phyloP scores from a whole-genome alignment of 2,329 filamentous ascomycete species.

The Neofusicoccum ribis region DNA sequence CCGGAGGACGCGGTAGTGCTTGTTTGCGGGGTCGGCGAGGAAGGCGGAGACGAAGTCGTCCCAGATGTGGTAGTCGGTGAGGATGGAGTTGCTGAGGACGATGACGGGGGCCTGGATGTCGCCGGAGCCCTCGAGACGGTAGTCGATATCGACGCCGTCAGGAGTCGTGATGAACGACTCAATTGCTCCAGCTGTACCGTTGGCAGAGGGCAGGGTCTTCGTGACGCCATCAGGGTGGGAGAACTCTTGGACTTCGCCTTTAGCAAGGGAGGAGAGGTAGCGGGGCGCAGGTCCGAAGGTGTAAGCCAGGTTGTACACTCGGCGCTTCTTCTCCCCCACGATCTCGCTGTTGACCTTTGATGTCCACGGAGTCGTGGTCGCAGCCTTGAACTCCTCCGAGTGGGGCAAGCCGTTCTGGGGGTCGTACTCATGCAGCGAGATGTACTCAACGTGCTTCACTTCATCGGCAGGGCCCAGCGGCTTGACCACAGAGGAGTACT shows the following conservation, averaged over 20 bases:
- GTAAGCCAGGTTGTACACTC: slow-evolving; percentile 73
- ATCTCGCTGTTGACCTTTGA: slow-evolving; percentile 60
- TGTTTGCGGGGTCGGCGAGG: slow-evolving; percentile 53
- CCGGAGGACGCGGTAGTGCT: slow-evolving; percentile 70
- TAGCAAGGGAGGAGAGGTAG: slow-evolving; percentile 62
- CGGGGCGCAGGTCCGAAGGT: slow-evolving; percentile 74
- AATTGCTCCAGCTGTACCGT: slow-evolving; percentile 50
- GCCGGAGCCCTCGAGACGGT: slow-evolving; percentile 71
- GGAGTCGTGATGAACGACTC: slow-evolving; percentile 67
- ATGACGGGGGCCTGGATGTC: slow-evolving; percentile 69
- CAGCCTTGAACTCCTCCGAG: slow-evolving; percentile 54
- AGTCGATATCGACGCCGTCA: slow-evolving; percentile 70
- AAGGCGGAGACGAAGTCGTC: slow-evolving; percentile 69
- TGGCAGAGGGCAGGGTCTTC: slow-evolving; percentile 50
- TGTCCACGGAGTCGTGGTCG: slow-evolving; percentile 63
- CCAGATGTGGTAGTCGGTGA: slow-evolving; percentile 80
- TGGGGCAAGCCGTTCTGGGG: slow-evolving; percentile 67
- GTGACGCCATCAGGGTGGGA: slow-evolving; percentile 56
- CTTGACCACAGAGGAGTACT: slow-evolving; percentile 59
- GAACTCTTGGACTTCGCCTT: slow-evolving; percentile 49
- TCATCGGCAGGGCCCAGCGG: slow-evolving; percentile 44
- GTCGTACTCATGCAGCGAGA: slow-evolving; percentile 73
- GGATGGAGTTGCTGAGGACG: slow-evolving; percentile 76
- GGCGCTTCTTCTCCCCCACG: slow-evolving; percentile 57
- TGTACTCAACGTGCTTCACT: slow-evolving; percentile 47